Base-by-base conservation (phyloP, 768 basidiomycete species). In the Xanthoconium stramineum region DNA sequence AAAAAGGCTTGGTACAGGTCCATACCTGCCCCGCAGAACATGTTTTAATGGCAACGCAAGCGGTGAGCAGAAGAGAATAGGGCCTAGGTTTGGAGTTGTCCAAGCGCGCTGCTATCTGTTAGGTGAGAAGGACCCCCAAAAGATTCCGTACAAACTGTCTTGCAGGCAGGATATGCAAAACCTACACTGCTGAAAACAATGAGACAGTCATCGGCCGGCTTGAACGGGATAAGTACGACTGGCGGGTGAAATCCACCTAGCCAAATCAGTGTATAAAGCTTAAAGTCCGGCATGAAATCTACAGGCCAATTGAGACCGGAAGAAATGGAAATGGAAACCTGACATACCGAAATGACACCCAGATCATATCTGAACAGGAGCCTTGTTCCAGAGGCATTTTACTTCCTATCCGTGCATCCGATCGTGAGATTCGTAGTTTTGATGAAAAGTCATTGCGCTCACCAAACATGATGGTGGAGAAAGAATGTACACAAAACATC, bases 251-350 rank as follows among this genome's bases (percentile, higher is more conserved):
- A 47, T 71, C 77, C 5, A 76, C 50, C 62, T 83, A 73, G 33
- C 88, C 89, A 64, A 91, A 90, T 13, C 87, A 81, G 50, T 73
- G 61, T 61, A 88, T n/a, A n/a, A n/a, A n/a, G n/a, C n/a, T n/a
- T 77, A 68, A 91, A 91, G 67, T 90, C 88, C 9, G 81, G 81
- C 86, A 89, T 89, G 56, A 89, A 77, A 88, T 89, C 83, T 86
- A 63, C 3, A 33, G 28, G 14, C 19, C 17, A 15, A 28, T 11
- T 50, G 13, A 52, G 17, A 19, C 57, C 50, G 53, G n/a, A 50
- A 51, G 52, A n/a, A 38, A 53, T 37, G n/a, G 13, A 47, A 28
- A 37, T 53, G 4, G 19, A 17, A 36, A 19, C 45, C 15, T 6
- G 5, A 67, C 78, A 50, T 57, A 86, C 85, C 53, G 86, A 88